These are phyloP conservation scores for Blastomyces emzantsi DNA, from an alignment of 2,329 filamentous ascomycete genomes.

Conservation along the genomic window DNA sequence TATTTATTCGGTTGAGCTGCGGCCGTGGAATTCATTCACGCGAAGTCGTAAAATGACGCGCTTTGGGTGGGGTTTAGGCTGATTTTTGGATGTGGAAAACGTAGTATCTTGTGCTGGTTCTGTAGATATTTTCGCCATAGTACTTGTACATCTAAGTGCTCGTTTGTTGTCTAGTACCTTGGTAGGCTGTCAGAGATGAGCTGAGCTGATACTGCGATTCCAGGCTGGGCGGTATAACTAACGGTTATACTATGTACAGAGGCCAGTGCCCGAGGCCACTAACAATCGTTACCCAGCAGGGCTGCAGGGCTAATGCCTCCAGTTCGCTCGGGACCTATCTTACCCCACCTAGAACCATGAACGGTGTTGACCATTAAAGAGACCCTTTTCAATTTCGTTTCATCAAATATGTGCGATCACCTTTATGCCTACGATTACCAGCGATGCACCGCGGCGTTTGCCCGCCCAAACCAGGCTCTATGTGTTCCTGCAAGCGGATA, in stretches of 20 bases:
- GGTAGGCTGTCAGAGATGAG: too few relatives aligned
- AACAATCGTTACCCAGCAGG: too few relatives aligned
- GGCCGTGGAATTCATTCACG: conserved; percentile 7
- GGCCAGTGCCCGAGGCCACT: too few relatives aligned
- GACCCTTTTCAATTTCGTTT: neutral
- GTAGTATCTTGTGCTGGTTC: conserved; percentile 1
- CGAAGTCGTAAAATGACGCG: conserved; percentile 9
- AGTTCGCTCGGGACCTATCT: too few relatives aligned
- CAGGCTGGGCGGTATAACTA: too few relatives aligned
- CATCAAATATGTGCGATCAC: neutral
- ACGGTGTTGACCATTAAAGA: neutral
- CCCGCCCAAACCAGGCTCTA: neutral
- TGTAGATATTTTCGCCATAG: conserved; percentile 5
- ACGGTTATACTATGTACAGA: too few relatives aligned
- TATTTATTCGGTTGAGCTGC: conserved; percentile 7
- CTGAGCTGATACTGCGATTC: too few relatives aligned
- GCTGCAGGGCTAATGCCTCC: too few relatives aligned
- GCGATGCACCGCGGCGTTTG: neutral
- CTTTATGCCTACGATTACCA: conserved; percentile 1
- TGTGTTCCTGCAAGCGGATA: neutral
- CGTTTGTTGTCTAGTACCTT: too few relatives aligned
- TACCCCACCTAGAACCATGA: neutral
- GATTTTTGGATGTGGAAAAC: neutral
- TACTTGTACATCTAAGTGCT: too few relatives aligned
- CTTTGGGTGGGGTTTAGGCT: neutral